phyloP scores from a whole-genome alignment of 306 rosid genomes.

The Arachis stenosperma region DNA sequence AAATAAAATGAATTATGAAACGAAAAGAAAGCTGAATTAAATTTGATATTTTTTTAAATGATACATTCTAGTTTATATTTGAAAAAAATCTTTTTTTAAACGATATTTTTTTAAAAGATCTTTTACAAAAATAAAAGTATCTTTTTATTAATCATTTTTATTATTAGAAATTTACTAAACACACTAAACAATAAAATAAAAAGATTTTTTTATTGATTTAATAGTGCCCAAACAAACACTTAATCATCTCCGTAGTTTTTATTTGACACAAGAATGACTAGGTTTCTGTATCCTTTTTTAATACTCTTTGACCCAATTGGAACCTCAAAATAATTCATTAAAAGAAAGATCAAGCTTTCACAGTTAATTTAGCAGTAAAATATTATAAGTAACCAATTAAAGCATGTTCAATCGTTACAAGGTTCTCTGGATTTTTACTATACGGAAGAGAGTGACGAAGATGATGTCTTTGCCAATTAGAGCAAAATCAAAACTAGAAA shows the following conservation, averaged over 20 bases:
- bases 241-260: background rate
- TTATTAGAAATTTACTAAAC: too few species aligned
- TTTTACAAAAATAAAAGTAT: too few species aligned
- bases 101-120: too few species aligned
- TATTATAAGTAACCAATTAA: background rate
- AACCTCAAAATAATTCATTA: constrained; percentile 1
- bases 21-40: background rate
- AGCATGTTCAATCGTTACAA: background rate
- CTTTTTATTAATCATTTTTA: too few species aligned
- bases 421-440: background rate
- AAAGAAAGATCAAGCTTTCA: background rate
- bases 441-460: background rate
- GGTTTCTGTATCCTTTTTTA: background rate
- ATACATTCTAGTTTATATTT: too few species aligned
- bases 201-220: too few species aligned
- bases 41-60: background rate
- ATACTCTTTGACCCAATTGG: constrained; percentile 1
- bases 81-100: too few species aligned
- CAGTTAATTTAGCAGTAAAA: background rate
- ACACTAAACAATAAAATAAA: too few species aligned
- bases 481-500: constrained; percentile 1
- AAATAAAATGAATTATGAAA: background rate
- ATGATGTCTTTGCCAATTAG: constrained; percentile 5
- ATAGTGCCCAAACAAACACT: too few species aligned
- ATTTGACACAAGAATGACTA: background rate